Evolutionary conservation across 306 rosid genomes (phyloP), one percentile per base, ranked within the genome.

Genomic region (Lablab purpureus): DNA sequence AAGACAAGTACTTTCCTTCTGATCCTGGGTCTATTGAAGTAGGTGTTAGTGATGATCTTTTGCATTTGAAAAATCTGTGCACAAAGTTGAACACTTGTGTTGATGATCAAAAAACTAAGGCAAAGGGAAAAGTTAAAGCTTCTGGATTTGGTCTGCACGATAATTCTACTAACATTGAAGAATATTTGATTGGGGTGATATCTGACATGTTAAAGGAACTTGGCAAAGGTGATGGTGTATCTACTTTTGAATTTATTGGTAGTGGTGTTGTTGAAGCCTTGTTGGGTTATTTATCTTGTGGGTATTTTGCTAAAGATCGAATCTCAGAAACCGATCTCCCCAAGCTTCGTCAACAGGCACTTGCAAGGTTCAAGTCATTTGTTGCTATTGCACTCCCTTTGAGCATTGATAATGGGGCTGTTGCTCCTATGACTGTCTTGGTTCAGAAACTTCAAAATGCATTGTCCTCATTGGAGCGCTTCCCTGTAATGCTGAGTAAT

Each of bases 161-260:
- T 77, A 85, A 63, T 81, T 85, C 89, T 66, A 63, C 77, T 36
- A 84, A 71, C 73, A 88, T 71, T 60, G 98, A 91, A 73, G 96
- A 90, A 56, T 90, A 67, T 79, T 82, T 91, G 81, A 83, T 81
- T 84, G 92, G 85, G 47, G 87, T 91, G 55, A 76, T 94, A 55
- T 87, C 91, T 78, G 97, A 91, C 82, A 86, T 94, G 91, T 89
- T 94, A 45, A 84, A 76, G 51, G 98, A 94, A 79, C 93, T 94
- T 76, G 80, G 94, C 69, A 94, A 94, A 86, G 97, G 97, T 85
- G 94, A 90, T 15, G 97, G 98, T 84, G 98, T 94, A 14, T 91
- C 98, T 67, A 94, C 98, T 67, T 94, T 94, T 90, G 98, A 94
- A 87, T 94, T 94, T 78, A 89, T 91, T 23, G 98, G 98, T 59